phyloP scores from a whole-genome alignment of 2,329 filamentous ascomycete species.

The Pseudogymnoascus sp. region DNA sequence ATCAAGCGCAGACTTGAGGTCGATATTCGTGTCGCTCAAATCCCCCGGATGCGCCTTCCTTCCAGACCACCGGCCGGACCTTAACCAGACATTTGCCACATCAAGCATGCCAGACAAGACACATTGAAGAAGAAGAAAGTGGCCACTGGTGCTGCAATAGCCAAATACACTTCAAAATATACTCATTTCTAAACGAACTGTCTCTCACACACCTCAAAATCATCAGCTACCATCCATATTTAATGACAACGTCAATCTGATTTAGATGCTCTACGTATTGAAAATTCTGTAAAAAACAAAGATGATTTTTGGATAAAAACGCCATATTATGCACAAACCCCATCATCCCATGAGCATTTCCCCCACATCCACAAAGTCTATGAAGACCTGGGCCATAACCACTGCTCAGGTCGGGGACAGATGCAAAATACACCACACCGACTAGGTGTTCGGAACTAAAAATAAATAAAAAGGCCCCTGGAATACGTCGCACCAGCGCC shows the following conservation, averaged over 20 bases:
- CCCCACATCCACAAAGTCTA: slow-evolving; percentile 1
- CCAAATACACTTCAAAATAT: neutral
- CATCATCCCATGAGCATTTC: slow-evolving; percentile 24
- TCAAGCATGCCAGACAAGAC: neutral
- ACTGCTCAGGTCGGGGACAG: slow-evolving; percentile 26
- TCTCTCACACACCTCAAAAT: neutral
- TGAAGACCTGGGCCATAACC: slow-evolving; percentile 13
- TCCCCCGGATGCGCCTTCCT: neutral
- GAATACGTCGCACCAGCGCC: slow-evolving; percentile 2
- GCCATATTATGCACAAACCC: slow-evolving; percentile 26
- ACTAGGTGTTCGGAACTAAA: neutral
- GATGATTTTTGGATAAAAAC: slow-evolving; percentile 25
- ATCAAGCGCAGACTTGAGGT: neutral
- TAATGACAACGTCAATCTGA: neutral
- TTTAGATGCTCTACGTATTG: neutral
- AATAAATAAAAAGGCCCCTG: neutral
- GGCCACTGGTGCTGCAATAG: neutral
- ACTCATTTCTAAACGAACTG: neutral
- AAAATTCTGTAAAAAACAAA: slow-evolving; percentile 14
- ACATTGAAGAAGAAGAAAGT: neutral
- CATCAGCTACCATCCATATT: neutral
- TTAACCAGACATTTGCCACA: neutral
- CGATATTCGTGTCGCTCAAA: neutral
- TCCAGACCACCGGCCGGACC: neutral
- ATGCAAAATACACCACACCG: slow-evolving; percentile 22